Evolutionary conservation across 345 rosid genomes (phyloP), one percentile per base, ranked within the genome.

Genomic region (Boechera divaricarpa): DNA sequence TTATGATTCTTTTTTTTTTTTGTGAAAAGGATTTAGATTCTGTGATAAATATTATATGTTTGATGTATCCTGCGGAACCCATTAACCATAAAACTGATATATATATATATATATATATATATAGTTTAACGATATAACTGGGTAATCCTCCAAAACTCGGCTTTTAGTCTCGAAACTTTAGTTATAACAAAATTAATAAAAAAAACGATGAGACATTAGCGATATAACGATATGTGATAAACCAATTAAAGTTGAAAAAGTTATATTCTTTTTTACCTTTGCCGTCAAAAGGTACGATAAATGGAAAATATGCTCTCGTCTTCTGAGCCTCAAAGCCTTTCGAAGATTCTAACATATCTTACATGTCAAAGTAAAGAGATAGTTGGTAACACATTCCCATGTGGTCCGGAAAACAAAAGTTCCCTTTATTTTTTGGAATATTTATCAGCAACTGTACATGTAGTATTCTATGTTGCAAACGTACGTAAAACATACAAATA

Each of bases 321-420:
- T 79, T 72, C 36, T 57, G 78, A 78, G 74, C 74, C 78, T 73
- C 77, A 67, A 79, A 73, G 59, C 35, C 70, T 67, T 78, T 13
- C 66, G 74, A 67, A 79, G 78, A 79, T 79, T 79, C 82, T 73
- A 32, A 67, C 69, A 78, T 78, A 78, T 73, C 77, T 38, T 45
- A 64, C 66, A 71, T 77, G 67, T 71, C 73, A 13, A 72, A 72
- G 68, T 48, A 57, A 64, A 51, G 69, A 65, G 78, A 67, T 73
- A 73, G 82, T 73, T 68, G 74, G 78, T 73, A 79, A 73, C 78
- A 73, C 82, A 73, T 73, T 79, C 78, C 74, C 78, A 73, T 79
- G 82, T 73, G 82, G 49, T 44, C 49, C 49, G 16, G 49, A 44
- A 44, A 44, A 44, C 49, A 44, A 44, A 44, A 44, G 49, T 44